Evolutionary conservation across 371 early-diverging fungal genomes (phyloP), one percentile per base, ranked within the genome.

Genomic region (Globomyces sp.): DNA sequence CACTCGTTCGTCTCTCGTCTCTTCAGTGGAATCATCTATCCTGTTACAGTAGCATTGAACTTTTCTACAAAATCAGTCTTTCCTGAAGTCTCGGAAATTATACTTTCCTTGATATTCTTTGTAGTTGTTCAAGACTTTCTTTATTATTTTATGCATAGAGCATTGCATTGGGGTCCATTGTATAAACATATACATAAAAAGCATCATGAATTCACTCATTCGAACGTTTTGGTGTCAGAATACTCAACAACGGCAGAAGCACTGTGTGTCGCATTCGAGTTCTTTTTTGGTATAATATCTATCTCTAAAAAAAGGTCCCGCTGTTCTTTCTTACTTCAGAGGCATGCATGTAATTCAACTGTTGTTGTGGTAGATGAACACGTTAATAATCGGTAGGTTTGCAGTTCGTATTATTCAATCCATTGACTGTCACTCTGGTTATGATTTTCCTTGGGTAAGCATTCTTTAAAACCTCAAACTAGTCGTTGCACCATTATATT

Each of bases 381-480:
- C 24, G 24, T 24, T 24, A 24, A 24, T 24, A 24, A 24, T 24
- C 24, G 24, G 24, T 24, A 94, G 95, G 94, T 85, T 93, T 69
- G 79, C 64, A 6, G 48, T 79, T 49, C 40, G 77, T 42, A 48
- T 79, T 48, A 11, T 74, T 13, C 68, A 72, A 65, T 87, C 93
- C 10, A 87, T 96, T 46, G 95, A 95, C 75, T 90, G 92, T 51
- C 96, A 96, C 78, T 90, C 92, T 49, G 96, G 96, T 0, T 95
- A 95, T 70, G 95, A 95, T 71, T 94, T 95, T 73, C 96, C 95
- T 46, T 94, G 92, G 92, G 65, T 41, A 24, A 49, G 5, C 6
- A 44, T 37, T 44, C 5, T 9, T 44, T 60, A 50, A 60, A 9
- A 24, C 24, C 24, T 24, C 24, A 24, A 24, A 24, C 6, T 67